phyloP scores from a whole-genome alignment of 2,329 filamentous ascomycete species.

The Fusarium miscanthi region DNA sequence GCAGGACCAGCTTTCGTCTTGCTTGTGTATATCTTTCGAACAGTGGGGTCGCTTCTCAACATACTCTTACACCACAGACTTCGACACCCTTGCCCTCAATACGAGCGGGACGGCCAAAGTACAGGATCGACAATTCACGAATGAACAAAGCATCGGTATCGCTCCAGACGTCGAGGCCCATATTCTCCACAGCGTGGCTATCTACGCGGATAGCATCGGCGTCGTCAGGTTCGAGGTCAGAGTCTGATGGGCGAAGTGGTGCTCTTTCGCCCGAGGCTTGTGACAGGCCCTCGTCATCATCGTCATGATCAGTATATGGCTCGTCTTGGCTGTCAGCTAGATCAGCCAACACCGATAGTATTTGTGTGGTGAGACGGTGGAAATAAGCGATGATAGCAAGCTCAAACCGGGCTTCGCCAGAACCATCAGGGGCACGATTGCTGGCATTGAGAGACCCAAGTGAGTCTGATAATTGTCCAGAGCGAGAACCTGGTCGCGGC shows the following conservation, averaged over 20 bases:
- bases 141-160: constrained; percentile 76
- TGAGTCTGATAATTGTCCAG: constrained; percentile 55
- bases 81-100: constrained; percentile 77
- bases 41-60: constrained; percentile 52
- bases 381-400: constrained; percentile 84
- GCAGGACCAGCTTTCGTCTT: constrained; percentile 44
- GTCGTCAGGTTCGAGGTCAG: constrained; percentile 48
- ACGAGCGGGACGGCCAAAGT: constrained; percentile 72
- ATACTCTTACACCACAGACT: constrained; percentile 79
- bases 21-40: constrained; percentile 3
- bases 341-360: constrained; percentile 71
- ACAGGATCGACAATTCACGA: constrained; percentile 68
- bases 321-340: constrained; percentile 65
- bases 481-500: constrained; percentile 47
- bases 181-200: constrained; percentile 72
- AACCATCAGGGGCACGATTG: constrained; percentile 49
- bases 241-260: constrained; percentile 40
- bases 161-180: constrained; percentile 86
- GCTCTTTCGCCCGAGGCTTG: constrained; percentile 45
- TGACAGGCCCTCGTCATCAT: constrained; percentile 52
- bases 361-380: constrained; percentile 76
- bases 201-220: constrained; percentile 64
- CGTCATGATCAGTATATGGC: constrained; percentile 50
- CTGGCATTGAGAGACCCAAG: constrained; percentile 56
- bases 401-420: constrained; percentile 65